Percentiles rank a stretch among this genome's conserved stretches.
phyloP scores from a whole-genome alignment of 345 rosid species.

The Eucalyptus cladocalyx region DNA sequence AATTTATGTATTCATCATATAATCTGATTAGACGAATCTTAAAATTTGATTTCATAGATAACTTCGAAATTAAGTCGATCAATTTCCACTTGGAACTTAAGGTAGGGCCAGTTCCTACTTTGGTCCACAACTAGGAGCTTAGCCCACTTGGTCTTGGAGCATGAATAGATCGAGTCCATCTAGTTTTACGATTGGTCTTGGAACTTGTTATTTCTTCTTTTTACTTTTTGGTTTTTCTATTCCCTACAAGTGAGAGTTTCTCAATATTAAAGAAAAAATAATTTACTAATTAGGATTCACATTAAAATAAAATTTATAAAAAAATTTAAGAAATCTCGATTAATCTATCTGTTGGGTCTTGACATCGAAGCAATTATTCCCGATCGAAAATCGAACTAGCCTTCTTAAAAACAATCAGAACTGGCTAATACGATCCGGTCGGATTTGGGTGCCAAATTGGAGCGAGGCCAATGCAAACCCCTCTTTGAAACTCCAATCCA shows the following conservation, averaged over 20 bases:
- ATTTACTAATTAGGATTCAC: too few species aligned
- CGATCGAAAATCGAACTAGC: too few species aligned
- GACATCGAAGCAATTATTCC: too few species aligned
- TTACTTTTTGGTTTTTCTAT: too few species aligned
- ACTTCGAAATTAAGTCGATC: accelerated
- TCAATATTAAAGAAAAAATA: too few species aligned
- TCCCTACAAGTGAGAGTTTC: too few species aligned
- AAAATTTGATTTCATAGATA: neutral
- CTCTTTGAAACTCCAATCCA: neutral
- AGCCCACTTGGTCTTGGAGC: too few species aligned
- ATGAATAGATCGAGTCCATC: accelerated
- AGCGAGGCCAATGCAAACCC: too few species aligned
- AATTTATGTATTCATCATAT: neutral
- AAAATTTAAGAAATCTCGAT: accelerated
- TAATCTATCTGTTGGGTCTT: accelerated
- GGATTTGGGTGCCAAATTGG: accelerated
- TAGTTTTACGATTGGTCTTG: accelerated
- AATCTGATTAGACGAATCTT: accelerated
- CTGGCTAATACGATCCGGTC: accelerated
- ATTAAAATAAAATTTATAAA: too few species aligned
- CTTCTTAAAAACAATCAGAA: too few species aligned
- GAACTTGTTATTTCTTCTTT: too few species aligned
- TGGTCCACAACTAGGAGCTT: too few species aligned
- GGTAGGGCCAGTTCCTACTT: neutral
- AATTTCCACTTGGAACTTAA: neutral